Evolutionary conservation across 2,329 filamentous ascomycete genomes (phyloP).

Genomic region (Aspergillus bombycis): DNA sequence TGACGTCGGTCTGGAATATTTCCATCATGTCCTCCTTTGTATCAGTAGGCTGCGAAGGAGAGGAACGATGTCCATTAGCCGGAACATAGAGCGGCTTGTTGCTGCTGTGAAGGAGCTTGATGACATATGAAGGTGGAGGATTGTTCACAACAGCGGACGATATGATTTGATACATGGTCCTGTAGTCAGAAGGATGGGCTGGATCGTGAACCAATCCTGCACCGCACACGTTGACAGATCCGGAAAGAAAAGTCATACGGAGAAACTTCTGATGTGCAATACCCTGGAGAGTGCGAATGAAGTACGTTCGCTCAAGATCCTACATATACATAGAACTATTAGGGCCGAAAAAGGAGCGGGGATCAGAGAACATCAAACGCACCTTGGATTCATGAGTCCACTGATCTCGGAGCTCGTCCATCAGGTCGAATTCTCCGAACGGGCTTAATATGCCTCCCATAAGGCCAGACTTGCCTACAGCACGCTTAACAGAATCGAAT

Average conservation of each 20-base stretch:
- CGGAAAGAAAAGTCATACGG: slow-evolving; percentile 95
- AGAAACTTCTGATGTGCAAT: slow-evolving; percentile 94
- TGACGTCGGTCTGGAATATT: slow-evolving; percentile 93
- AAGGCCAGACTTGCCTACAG: slow-evolving; percentile 89
- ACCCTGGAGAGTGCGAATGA: slow-evolving; percentile 92
- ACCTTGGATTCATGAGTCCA: slow-evolving; percentile 98
- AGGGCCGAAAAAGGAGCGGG: background rate
- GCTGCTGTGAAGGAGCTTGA: slow-evolving; percentile 88
- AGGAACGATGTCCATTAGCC: slow-evolving; percentile 74
- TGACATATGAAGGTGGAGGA: slow-evolving; percentile 79
- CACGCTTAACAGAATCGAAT: slow-evolving; percentile 94
- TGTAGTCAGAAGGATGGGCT: slow-evolving; percentile 86
- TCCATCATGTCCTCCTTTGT: slow-evolving; percentile 99
- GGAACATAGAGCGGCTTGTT: slow-evolving; percentile 92
- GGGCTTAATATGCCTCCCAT: slow-evolving; percentile 96
- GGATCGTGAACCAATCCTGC: slow-evolving; percentile 95
- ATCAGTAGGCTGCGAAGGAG: slow-evolving; percentile 71
- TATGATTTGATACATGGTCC: slow-evolving; percentile 99
- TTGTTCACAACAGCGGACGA: slow-evolving; percentile 89
- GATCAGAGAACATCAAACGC: slow-evolving; percentile 17
- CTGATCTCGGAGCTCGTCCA: slow-evolving; percentile 92
- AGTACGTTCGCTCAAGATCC: slow-evolving; percentile 93
- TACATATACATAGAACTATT: slow-evolving; percentile 29
- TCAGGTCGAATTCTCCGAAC: slow-evolving; percentile 92
- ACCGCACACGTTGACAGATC: slow-evolving; percentile 84